Evolutionary conservation across 164 flowering plant species (phyloP).

Genomic region (Liquidambar formosana): DNA sequence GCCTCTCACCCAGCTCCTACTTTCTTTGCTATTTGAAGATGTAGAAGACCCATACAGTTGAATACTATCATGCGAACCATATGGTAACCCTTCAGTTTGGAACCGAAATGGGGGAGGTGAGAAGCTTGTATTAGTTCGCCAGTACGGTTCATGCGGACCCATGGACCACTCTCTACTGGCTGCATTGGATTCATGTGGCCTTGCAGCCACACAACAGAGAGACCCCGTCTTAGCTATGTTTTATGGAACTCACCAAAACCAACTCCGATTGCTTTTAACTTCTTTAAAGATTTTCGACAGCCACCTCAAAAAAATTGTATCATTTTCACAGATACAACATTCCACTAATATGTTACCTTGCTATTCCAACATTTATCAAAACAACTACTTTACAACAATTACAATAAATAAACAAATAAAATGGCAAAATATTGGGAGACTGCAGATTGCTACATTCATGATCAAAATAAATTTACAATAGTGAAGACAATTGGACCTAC

Average conservation of each 20-base stretch:
- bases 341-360: too few species aligned
- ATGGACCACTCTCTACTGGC: slow-evolving; percentile 73
- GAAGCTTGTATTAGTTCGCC: slow-evolving; percentile 85
- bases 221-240: slow-evolving; percentile 95
- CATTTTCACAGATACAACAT: too few species aligned
- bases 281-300: not conserved
- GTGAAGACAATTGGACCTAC: too few species aligned
- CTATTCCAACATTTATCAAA: too few species aligned
- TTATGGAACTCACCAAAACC: slow-evolving; percentile 21
- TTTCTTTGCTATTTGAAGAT: slow-evolving; percentile 73
- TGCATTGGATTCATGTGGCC: slow-evolving; percentile 90
- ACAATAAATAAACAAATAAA: not conserved
- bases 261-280: not conserved
- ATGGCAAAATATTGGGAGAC: not conserved
- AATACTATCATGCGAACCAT: slow-evolving; percentile 49
- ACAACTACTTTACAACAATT: too few species aligned
- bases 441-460: too few species aligned
- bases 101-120: slow-evolving; percentile 73
- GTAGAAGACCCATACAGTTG: slow-evolving; percentile 64
- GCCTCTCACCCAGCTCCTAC: slow-evolving; percentile 64
- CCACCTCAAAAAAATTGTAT: not conserved
- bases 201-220: slow-evolving; percentile 98
- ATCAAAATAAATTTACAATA: too few species aligned
- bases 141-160: slow-evolving; percentile 83
- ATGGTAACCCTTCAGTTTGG: slow-evolving; percentile 55